phyloP scores from a whole-genome alignment of 2,329 filamentous ascomycete genomes.

The Diplodia corticola region DNA sequence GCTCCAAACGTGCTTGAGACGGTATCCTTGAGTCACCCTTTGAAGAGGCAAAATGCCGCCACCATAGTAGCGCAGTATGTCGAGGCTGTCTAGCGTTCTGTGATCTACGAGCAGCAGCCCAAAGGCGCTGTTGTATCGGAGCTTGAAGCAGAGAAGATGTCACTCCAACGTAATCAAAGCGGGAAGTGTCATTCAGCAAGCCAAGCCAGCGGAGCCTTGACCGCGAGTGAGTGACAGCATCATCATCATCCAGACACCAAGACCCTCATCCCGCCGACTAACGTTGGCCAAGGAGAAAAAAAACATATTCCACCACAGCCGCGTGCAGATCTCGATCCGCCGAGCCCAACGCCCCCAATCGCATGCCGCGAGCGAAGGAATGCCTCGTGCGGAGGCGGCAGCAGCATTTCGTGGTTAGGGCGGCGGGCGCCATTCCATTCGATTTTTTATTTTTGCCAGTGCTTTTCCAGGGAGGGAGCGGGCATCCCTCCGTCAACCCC shows the following conservation, averaged over 20 bases:
- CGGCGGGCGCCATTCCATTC: too few species aligned
- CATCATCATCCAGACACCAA: background rate
- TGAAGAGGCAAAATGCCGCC: background rate
- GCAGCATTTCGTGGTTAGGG: background rate
- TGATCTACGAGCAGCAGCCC: background rate
- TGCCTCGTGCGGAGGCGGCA: background rate
- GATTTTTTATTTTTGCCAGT: background rate
- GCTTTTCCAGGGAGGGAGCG: conserved; percentile 1
- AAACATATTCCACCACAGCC: background rate
- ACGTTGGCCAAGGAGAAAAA: background rate
- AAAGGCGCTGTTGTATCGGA: background rate
- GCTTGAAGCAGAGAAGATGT: background rate
- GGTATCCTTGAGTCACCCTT: background rate
- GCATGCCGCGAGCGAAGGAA: background rate
- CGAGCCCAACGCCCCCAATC: background rate
- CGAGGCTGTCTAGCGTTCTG: background rate
- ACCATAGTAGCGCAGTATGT: background rate
- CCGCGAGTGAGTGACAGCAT: background rate
- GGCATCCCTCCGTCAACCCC: background rate
- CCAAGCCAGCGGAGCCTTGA: background rate
- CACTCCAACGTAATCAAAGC: background rate
- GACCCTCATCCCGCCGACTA: background rate
- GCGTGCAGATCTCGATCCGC: background rate
- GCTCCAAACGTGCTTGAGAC: background rate
- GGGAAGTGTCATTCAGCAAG: background rate